phyloP scores from a whole-genome alignment of 768 basidiomycete genomes.

The Hemileccinum impolitum region DNA sequence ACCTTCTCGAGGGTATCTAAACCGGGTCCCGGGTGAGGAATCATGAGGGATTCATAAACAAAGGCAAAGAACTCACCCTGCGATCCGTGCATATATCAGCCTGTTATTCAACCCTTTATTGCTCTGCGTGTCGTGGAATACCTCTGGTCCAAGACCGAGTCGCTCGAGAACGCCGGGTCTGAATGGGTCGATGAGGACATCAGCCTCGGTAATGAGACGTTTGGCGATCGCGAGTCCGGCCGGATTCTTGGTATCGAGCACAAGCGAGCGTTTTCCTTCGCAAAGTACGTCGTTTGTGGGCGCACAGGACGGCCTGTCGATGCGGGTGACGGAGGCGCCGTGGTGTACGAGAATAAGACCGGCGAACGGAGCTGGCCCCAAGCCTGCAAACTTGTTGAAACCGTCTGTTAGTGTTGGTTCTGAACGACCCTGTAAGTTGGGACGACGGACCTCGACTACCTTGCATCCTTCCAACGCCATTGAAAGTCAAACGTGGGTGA shows the following conservation, averaged over 20 bases:
- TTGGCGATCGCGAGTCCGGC: constrained; percentile 54
- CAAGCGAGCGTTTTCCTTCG: constrained; percentile 74
- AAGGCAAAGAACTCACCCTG: constrained; percentile 51
- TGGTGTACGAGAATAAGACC: constrained; percentile 77
- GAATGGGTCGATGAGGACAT: constrained; percentile 82
- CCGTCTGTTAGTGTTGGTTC: background rate
- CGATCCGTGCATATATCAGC: constrained; percentile 71
- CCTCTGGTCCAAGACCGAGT: constrained; percentile 70
- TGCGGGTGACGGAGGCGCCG: constrained; percentile 71
- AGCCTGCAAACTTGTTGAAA: constrained; percentile 57
- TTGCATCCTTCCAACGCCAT: constrained; percentile 49
- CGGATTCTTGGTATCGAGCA: constrained; percentile 60
- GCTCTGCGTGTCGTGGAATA: constrained; percentile 55
- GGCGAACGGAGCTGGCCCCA: constrained; percentile 80
- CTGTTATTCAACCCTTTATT: constrained; percentile 52
- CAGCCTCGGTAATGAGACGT: constrained; percentile 61
- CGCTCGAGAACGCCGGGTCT: constrained; percentile 80
- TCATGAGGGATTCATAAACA: background rate
- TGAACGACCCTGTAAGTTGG: background rate
- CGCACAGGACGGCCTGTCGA: constrained; percentile 56
- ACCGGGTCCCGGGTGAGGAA: background rate
- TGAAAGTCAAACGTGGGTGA: too few relatives aligned
- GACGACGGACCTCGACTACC: constrained; percentile 43
- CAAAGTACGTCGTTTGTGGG: constrained; percentile 51
- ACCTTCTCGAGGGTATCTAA: constrained; percentile 65